phyloP scores from a whole-genome alignment of 306 rosid genomes.

The Ormosia emarginata region DNA sequence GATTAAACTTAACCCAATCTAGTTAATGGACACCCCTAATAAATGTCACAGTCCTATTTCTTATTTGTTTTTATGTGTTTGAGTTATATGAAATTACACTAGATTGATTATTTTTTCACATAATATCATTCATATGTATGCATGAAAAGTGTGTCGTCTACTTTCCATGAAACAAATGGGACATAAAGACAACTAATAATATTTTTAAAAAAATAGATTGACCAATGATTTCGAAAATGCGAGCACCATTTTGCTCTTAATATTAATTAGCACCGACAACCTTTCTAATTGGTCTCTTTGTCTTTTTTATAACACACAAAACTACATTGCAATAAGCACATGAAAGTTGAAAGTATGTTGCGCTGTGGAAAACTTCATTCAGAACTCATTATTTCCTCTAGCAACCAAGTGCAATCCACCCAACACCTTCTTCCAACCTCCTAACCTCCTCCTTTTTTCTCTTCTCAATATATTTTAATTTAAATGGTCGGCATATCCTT shows the following conservation, averaged over 20 bases:
- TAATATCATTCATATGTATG: neutral
- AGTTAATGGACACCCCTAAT: too few species aligned
- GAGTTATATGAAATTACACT: neutral
- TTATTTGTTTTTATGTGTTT: neutral
- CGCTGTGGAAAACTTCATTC: neutral
- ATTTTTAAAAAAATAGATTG: neutral
- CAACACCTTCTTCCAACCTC: neutral
- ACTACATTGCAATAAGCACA: slow-evolving; percentile 8
- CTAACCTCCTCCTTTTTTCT: neutral
- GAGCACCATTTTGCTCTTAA: slow-evolving; percentile 14
- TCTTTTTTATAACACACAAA: slow-evolving; percentile 30
- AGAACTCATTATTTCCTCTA: slow-evolving; percentile 1
- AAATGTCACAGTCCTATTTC: too few species aligned
- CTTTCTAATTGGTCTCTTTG: slow-evolving; percentile 40
- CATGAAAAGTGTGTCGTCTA: neutral
- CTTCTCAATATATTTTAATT: neutral
- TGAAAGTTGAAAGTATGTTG: neutral
- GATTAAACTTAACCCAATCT: too few species aligned
- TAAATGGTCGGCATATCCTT: slow-evolving; percentile 9
- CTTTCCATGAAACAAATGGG: slow-evolving; percentile 5
- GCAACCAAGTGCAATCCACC: slow-evolving; percentile 12
- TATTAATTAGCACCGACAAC: slow-evolving; percentile 25
- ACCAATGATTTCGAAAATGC: slow-evolving; percentile 20
- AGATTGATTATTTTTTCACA: neutral
- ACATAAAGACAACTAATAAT: neutral